These are phyloP conservation scores for Penicillium rolfsii DNA, from an alignment of 2,329 filamentous ascomycete genomes.

Conservation along the genomic window DNA sequence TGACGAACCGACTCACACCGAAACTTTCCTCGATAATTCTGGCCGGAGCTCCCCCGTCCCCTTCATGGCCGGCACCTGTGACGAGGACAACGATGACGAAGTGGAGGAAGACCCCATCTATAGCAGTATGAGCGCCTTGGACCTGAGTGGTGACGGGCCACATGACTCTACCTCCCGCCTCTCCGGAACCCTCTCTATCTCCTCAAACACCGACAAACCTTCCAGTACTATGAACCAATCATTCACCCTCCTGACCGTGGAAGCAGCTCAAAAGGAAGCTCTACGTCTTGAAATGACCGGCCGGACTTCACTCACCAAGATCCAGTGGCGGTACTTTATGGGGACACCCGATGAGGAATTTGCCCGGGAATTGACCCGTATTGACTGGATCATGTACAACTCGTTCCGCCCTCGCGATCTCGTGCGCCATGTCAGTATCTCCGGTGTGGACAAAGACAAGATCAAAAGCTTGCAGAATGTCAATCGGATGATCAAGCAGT, in stretches of 20 bases:
- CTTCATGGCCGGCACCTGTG: slow-evolving; percentile 32
- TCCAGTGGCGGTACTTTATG: slow-evolving; percentile 90
- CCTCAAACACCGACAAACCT: slow-evolving; percentile 45
- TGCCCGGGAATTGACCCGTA: slow-evolving; percentile 87
- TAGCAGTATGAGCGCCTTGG: slow-evolving; percentile 44
- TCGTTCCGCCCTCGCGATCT: slow-evolving; percentile 92
- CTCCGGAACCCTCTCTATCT: slow-evolving; percentile 45
- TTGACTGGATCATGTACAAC: slow-evolving; percentile 98
- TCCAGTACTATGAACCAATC: slow-evolving; percentile 48
- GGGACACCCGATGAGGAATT: slow-evolving; percentile 81
- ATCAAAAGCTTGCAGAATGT: slow-evolving; percentile 80
- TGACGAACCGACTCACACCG: slow-evolving; percentile 47
- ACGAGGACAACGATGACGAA: slow-evolving; percentile 30
- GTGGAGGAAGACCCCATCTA: slow-evolving; percentile 44
- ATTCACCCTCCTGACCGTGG: slow-evolving; percentile 50
- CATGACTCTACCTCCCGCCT: slow-evolving; percentile 43
- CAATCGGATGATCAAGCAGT: slow-evolving; percentile 91
- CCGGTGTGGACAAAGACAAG: slow-evolving; percentile 53
- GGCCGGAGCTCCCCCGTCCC: slow-evolving; percentile 47
- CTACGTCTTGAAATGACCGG: slow-evolving; percentile 70
- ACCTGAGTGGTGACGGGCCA: slow-evolving; percentile 45
- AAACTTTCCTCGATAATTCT: slow-evolving; percentile 46
- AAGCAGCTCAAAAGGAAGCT: slow-evolving; percentile 81
- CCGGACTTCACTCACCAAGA: slow-evolving; percentile 73
- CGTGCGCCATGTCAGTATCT: slow-evolving; percentile 84